phyloP scores from a whole-genome alignment of 805 yeast species.

The Candida andamanensis region DNA sequence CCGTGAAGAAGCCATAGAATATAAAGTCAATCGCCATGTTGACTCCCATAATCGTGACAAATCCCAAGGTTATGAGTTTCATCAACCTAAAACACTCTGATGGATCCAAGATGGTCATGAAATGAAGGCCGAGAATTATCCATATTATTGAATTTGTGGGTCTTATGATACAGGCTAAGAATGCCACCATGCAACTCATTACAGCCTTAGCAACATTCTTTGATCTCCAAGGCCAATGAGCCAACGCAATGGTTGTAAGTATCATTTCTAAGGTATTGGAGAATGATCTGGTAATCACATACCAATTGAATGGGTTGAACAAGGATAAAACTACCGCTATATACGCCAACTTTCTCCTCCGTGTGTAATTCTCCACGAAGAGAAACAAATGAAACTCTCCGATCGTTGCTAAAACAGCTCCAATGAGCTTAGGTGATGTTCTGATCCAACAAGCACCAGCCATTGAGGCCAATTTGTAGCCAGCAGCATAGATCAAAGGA shows the following conservation, averaged over 20 bases:
- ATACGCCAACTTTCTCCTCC: slow-evolving; percentile 30
- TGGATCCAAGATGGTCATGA: neutral
- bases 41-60: slow-evolving; percentile 15
- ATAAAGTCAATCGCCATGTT: slow-evolving; percentile 40
- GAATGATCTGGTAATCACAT: slow-evolving; percentile 73
- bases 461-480: slow-evolving; percentile 28
- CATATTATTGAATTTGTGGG: slow-evolving; percentile 84
- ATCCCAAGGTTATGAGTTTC: too few relatives aligned
- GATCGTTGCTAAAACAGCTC: slow-evolving; percentile 62
- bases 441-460: slow-evolving; percentile 23
- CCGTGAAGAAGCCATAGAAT: slow-evolving; percentile 51
- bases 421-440: slow-evolving; percentile 59
- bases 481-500: slow-evolving; percentile 62
- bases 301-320: slow-evolving; percentile 76
- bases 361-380: slow-evolving; percentile 38
- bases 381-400: slow-evolving; percentile 61
- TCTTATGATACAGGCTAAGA: slow-evolving; percentile 63
- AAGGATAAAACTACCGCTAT: slow-evolving; percentile 48
- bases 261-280: slow-evolving; percentile 78
- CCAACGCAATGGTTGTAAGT: slow-evolving; percentile 60
- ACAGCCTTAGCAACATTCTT: slow-evolving; percentile 18
- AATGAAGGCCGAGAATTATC: slow-evolving; percentile 51
- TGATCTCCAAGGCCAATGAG: slow-evolving; percentile 64
- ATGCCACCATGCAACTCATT: slow-evolving; percentile 43
- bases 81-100: neutral